phyloP scores from a whole-genome alignment of 2,329 filamentous ascomycete genomes.

The Trichothecium sympodiale region DNA sequence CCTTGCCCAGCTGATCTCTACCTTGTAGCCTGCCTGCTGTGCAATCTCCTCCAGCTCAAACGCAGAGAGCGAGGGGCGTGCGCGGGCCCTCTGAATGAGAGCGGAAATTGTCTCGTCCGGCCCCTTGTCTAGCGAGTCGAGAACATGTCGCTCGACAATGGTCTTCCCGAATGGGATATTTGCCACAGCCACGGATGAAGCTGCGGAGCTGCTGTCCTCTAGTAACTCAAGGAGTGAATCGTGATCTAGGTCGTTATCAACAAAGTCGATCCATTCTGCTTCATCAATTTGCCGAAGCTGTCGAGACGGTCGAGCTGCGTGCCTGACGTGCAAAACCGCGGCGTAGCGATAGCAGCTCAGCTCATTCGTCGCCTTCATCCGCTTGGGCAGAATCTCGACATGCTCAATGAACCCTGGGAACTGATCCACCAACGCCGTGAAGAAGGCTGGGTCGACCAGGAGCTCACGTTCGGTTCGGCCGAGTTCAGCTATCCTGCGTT shows the following conservation, averaged over 20 bases:
- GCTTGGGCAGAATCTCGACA: conserved; percentile 14
- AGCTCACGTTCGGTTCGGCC: conserved; percentile 10
- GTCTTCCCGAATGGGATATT: conserved; percentile 19
- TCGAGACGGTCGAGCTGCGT: background rate
- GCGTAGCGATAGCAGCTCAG: conserved; percentile 14
- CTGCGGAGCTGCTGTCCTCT: background rate
- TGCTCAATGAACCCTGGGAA: conserved; percentile 9
- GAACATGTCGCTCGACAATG: conserved; percentile 13
- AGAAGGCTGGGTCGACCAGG: conserved; percentile 13
- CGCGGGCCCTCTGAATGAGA: background rate
- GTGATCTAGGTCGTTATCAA: conserved; percentile 2
- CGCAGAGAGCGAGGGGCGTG: conserved; percentile 5
- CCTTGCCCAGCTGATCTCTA: conserved; percentile 33
- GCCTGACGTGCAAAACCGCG: conserved; percentile 9
- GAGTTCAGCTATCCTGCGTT: conserved; percentile 5
- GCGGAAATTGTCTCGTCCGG: too few relatives aligned
- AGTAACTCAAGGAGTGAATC: conserved; percentile 7
- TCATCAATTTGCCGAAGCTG: conserved; percentile 7
- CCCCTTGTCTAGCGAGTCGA: conserved; percentile 5
- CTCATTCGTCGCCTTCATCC: conserved; percentile 13
- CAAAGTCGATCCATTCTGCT: conserved; percentile 11
- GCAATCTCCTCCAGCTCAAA: conserved; percentile 12
- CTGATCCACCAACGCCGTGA: conserved; percentile 6
- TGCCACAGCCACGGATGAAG: conserved; percentile 6
- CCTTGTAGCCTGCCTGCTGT: conserved; percentile 28